phyloP scores from a whole-genome alignment of 192 early-diverging fungal genomes.

The Podila horticola region DNA sequence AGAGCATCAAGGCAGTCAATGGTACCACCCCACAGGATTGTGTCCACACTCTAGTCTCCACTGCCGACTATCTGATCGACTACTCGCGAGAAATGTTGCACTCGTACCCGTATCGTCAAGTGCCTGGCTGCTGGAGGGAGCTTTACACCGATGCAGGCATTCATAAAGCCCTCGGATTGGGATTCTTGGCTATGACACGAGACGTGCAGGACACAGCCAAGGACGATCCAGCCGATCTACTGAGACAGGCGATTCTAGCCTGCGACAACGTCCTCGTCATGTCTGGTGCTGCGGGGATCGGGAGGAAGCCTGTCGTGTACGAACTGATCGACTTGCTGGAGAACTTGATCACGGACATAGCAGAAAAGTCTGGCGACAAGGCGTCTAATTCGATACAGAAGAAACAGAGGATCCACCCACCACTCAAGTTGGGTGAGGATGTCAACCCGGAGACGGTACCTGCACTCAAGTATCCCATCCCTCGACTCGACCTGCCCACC shows the following conservation, averaged over 20 bases:
- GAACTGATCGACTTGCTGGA: slow-evolving; percentile 35
- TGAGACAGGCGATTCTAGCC: slow-evolving; percentile 43
- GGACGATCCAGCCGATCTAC: slow-evolving; percentile 5
- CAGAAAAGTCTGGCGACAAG: background rate
- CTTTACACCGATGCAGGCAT: slow-evolving; percentile 63
- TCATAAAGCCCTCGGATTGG: slow-evolving; percentile 40
- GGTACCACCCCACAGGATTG: background rate
- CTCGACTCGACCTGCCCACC: slow-evolving; percentile 40
- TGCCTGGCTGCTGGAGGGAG: slow-evolving; percentile 60
- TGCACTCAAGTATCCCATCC: slow-evolving; percentile 30
- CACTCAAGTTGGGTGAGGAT: slow-evolving; percentile 8
- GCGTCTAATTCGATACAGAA: slow-evolving; percentile 11
- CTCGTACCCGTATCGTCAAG: slow-evolving; percentile 58
- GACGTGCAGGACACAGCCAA: background rate
- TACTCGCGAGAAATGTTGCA: slow-evolving; percentile 50
- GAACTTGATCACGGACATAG: slow-evolving; percentile 10
- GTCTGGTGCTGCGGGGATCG: slow-evolving; percentile 60
- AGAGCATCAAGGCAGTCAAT: background rate
- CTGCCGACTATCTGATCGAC: slow-evolving; percentile 32
- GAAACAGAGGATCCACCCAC: background rate
- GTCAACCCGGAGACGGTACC: slow-evolving; percentile 5
- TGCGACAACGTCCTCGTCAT: slow-evolving; percentile 68
- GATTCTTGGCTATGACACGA: background rate
- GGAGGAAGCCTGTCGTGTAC: slow-evolving; percentile 32
- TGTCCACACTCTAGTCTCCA: slow-evolving; percentile 8